Conservation (phyloP, 345 rosid genomes). For the Diplotaxis tenuifolia region DNA sequence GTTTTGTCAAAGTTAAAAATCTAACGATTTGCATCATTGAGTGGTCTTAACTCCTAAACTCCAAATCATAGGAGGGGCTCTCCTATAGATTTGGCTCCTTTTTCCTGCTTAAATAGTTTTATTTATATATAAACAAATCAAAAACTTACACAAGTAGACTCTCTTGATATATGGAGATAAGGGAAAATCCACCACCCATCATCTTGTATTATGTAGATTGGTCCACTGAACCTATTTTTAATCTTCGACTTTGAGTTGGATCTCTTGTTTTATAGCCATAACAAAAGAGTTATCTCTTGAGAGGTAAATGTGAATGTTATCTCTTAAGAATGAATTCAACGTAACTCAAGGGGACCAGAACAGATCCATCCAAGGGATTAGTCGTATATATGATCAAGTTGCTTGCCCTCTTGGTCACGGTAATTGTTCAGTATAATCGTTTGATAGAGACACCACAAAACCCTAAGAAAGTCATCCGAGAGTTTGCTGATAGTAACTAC, state of each 20-base stretch:
- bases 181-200: constrained; percentile 24
- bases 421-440: neutral
- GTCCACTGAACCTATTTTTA: constrained; percentile 31
- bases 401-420: constrained; percentile 32
- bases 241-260: constrained; percentile 11
- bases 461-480: neutral
- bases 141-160: constrained; percentile 24
- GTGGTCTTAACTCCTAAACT: constrained; percentile 36
- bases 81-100: constrained; percentile 26
- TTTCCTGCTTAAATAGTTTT: constrained; percentile 13
- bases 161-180: constrained; percentile 29
- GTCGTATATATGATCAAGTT: constrained; percentile 12
- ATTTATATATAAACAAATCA: constrained; percentile 23
- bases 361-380: constrained; percentile 16
- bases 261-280: constrained; percentile 20
- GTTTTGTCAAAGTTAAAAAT: neutral
- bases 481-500: constrained; percentile 1
- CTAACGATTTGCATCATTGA: constrained; percentile 27
- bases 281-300: constrained; percentile 11
- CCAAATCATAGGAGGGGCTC: constrained; percentile 28
- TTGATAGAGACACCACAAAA: constrained; percentile 3
- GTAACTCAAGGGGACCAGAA: constrained; percentile 16
- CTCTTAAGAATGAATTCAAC: neutral
- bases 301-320: constrained; percentile 14
- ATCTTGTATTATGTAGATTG: constrained; percentile 21